These are phyloP conservation scores for Narthecium ossifragum DNA, from an alignment of 106 monocot species.

Conservation along the genomic window DNA sequence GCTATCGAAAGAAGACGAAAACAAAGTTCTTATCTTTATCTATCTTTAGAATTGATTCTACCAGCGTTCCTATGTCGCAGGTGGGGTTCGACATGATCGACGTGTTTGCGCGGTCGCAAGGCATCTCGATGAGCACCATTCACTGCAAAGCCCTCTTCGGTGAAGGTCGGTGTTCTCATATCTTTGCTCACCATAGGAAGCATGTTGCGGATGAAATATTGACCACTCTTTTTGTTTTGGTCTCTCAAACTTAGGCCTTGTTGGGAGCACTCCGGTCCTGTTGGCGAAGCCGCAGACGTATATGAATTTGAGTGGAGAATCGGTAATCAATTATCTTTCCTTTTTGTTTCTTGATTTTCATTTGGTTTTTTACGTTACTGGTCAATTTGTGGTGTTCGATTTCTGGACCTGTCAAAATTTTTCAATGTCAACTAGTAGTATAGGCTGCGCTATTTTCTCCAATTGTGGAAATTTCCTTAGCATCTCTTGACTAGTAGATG, in stretches of 20 bases:
- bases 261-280: constrained; percentile 59
- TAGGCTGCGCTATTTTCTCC: too few relatives aligned
- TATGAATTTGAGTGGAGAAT: constrained; percentile 98
- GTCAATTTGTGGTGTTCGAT: too few relatives aligned
- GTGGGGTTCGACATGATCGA: constrained; percentile 95
- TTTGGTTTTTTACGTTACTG: too few relatives aligned
- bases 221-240: background rate
- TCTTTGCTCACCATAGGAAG: too few relatives aligned
- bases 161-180: constrained; percentile 38
- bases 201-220: background rate
- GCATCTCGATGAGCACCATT: constrained; percentile 48
- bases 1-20: too few relatives aligned
- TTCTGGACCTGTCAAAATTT: too few relatives aligned
- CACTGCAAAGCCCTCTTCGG: constrained; percentile 88
- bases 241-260: constrained; percentile 54
- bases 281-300: constrained; percentile 98
- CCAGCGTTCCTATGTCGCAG: constrained; percentile 17
- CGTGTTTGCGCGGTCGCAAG: constrained; percentile 55
- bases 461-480: too few relatives aligned
- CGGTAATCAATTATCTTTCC: constrained; percentile 31
- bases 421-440: too few relatives aligned
- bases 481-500: too few relatives aligned
- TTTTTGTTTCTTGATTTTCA: background rate
- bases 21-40: background rate
- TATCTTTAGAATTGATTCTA: background rate